phyloP scores from a whole-genome alignment of 2,329 filamentous ascomycete species.

The Epichloe festucae region DNA sequence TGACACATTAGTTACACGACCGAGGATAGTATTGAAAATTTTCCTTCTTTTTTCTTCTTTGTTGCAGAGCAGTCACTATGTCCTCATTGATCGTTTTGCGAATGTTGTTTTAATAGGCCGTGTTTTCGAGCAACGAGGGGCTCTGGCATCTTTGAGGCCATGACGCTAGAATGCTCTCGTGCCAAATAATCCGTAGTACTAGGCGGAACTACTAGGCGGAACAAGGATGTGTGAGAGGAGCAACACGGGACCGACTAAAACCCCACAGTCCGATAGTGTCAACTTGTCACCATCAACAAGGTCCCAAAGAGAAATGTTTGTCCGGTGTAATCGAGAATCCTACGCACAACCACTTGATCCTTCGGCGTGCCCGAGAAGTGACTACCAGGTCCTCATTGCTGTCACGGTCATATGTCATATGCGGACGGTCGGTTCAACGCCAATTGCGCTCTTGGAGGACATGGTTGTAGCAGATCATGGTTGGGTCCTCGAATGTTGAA shows the following conservation, averaged over 20 bases:
- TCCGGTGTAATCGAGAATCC: neutral
- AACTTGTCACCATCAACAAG: neutral
- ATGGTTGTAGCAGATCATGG: neutral
- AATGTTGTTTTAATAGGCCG: too few relatives aligned
- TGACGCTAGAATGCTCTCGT: neutral
- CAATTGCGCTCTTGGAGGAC: neutral
- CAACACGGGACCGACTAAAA: neutral
- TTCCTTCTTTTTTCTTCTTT: accelerated
- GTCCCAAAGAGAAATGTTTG: neutral
- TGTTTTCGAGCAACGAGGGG: too few relatives aligned
- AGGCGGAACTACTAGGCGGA: neutral
- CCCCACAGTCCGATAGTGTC: neutral
- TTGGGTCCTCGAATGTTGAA: neutral
- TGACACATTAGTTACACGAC: too few relatives aligned
- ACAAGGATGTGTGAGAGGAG: neutral
- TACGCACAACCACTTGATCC: too few relatives aligned
- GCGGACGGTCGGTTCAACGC: too few relatives aligned
- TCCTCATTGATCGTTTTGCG: too few relatives aligned
- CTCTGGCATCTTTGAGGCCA: too few relatives aligned
- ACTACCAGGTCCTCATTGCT: too few relatives aligned
- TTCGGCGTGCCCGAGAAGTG: too few relatives aligned
- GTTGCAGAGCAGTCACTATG: too few relatives aligned
- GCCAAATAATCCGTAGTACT: neutral
- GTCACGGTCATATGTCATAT: too few relatives aligned
- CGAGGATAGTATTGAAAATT: too few relatives aligned